Percentiles rank a stretch among this genome's conserved stretches.
Evolutionary conservation across 179 eudicot genomes (phyloP).

Genomic region (Vitellaria paradoxa): DNA sequence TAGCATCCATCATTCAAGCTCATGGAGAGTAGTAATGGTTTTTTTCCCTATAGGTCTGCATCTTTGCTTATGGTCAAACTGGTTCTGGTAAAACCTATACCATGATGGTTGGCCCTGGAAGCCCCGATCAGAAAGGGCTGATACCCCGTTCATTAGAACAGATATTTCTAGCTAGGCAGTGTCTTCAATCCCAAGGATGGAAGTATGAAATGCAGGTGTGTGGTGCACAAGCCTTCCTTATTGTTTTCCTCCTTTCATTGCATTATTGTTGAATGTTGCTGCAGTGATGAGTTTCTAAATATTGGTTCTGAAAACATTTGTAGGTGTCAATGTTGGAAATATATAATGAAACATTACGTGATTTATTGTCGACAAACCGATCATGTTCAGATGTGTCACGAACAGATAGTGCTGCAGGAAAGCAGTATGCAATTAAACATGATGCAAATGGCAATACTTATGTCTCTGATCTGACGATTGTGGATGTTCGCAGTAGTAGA

Average conservation of each 20-base stretch:
- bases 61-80: constrained; percentile 97
- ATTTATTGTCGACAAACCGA: constrained; percentile 58
- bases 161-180: constrained; percentile 74
- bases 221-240: constrained; percentile 1
- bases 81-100: constrained; percentile 98
- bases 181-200: constrained; percentile 87
- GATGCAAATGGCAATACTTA: constrained; percentile 85
- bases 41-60: constrained; percentile 66
- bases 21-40: constrained; percentile 7
- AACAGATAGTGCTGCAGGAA: constrained; percentile 51
- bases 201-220: constrained; percentile 92
- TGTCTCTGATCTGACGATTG: constrained; percentile 82
- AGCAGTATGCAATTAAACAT: constrained; percentile 82
- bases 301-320: constrained; percentile 6
- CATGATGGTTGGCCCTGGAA: constrained; percentile 94
- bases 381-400: constrained; percentile 42
- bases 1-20: constrained; percentile 2
- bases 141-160: constrained; percentile 94
- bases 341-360: constrained; percentile 92
- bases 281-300: not conserved
- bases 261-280: not conserved
- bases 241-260: not conserved
- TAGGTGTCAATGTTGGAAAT: constrained; percentile 97
- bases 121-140: constrained; percentile 68
- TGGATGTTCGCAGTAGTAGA: constrained; percentile 79